Percentiles rank a stretch among this genome's conserved stretches.
Evolutionary conservation across 495 filamentous ascomycete genomes (phyloP).

Genomic region (Aspergillus sclerotioniger): DNA sequence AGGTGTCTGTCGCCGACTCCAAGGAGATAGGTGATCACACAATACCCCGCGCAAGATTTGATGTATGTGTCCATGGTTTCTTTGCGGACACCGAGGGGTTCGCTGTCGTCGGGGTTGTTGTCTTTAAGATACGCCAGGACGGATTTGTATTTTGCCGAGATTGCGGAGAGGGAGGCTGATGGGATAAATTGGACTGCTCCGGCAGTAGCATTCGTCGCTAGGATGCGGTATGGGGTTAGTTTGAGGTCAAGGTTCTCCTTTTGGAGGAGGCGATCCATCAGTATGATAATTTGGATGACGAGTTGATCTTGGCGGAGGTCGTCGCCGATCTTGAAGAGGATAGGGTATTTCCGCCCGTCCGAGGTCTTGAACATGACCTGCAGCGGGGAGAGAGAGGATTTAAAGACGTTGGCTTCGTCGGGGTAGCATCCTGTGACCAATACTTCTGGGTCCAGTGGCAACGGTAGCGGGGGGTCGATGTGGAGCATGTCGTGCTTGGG

Average conservation of each 20-base stretch:
- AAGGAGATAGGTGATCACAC: slow-evolving; percentile 98
- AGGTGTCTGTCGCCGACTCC: slow-evolving; percentile 95
- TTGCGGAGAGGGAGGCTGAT: slow-evolving; percentile 76
- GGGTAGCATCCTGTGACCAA: slow-evolving; percentile 75
- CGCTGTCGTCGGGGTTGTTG: slow-evolving; percentile 84
- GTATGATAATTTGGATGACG: slow-evolving; percentile 94
- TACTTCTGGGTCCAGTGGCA: slow-evolving; percentile 85
- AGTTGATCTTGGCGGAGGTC: slow-evolving; percentile 97
- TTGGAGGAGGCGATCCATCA: slow-evolving; percentile 94
- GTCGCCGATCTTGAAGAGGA: slow-evolving; percentile 97
- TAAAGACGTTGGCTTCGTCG: slow-evolving; percentile 89
- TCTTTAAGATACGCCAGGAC: slow-evolving; percentile 82
- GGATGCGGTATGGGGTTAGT: slow-evolving; percentile 90
- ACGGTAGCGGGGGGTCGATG: slow-evolving; percentile 82
- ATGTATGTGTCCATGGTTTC: slow-evolving; percentile 94
- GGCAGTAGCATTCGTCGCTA: slow-evolving; percentile 85
- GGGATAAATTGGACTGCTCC: slow-evolving; percentile 92
- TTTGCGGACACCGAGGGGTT: slow-evolving; percentile 82
- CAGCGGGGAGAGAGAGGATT: slow-evolving; percentile 86
- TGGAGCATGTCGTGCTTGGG: slow-evolving; percentile 80
- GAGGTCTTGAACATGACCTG: slow-evolving; percentile 86
- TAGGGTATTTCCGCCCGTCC: slow-evolving; percentile 73
- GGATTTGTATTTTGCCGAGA: slow-evolving; percentile 77
- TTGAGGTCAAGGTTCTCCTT: slow-evolving; percentile 98
- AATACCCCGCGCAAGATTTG: slow-evolving; percentile 95